phyloP scores from a whole-genome alignment of 73 alveolate genomes.

The Paramecium sexaurelia region DNA sequence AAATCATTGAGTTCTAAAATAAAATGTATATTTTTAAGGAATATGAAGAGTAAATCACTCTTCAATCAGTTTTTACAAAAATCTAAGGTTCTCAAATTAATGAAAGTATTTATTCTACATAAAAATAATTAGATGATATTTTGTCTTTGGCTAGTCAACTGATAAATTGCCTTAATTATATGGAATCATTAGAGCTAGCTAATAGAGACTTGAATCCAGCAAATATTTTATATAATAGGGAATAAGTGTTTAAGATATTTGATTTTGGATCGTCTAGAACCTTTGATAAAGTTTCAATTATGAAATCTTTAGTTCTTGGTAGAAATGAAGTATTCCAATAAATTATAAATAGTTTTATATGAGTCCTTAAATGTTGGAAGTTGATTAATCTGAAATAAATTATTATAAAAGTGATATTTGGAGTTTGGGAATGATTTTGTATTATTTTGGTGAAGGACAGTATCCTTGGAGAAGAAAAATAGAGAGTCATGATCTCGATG shows the following conservation, averaged over 20 bases:
- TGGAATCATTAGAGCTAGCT: not conserved
- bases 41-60: not conserved
- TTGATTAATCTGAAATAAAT: not conserved
- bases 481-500: not conserved
- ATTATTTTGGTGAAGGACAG: not conserved
- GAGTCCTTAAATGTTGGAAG: not conserved
- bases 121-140: not conserved
- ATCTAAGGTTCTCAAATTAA: not conserved
- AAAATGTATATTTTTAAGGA: not conserved
- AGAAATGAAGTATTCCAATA: not conserved
- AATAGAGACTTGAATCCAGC: not conserved
- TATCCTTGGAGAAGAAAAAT: not conserved
- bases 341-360: not conserved
- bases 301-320: not conserved
- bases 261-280: not conserved
- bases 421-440: slow-evolving; percentile 3
- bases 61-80: not conserved
- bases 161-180: not conserved
- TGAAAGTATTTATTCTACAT: not conserved
- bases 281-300: not conserved
- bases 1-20: not conserved
- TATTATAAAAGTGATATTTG: slow-evolving; percentile 3
- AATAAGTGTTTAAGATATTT: not conserved
- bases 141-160: not conserved
- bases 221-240: not conserved